Conservation (phyloP, 192 early-diverging fungal species). For the Haplosporangium gracile region DNA sequence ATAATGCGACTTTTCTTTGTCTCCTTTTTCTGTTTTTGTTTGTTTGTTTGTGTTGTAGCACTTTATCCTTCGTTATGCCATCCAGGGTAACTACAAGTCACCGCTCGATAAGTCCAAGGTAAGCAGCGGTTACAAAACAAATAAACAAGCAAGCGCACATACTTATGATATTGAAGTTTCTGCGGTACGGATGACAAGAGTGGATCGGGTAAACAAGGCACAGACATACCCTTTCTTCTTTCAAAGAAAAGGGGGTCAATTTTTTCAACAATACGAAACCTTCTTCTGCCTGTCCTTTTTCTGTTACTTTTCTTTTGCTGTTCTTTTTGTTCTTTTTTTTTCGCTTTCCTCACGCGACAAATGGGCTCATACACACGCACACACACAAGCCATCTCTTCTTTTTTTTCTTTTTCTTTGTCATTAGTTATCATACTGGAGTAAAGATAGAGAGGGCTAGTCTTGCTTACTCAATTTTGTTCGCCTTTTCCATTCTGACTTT, state of each 20-base stretch:
- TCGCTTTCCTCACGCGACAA: not conserved
- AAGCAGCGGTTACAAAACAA: not conserved
- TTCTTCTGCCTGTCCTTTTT: not conserved
- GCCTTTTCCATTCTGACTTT: not conserved
- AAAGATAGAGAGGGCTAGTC: too few relatives aligned
- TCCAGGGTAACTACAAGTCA: slow-evolving; percentile 43
- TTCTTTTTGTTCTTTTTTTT: too few relatives aligned
- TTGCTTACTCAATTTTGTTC: not conserved
- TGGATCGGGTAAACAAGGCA: not conserved
- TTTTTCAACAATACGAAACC: not conserved
- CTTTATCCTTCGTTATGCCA: slow-evolving; percentile 40
- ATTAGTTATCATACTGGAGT: not conserved
- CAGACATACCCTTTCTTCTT: too few relatives aligned
- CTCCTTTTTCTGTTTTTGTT: not conserved
- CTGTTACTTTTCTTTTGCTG: not conserved
- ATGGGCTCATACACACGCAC: not conserved
- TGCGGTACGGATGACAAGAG: not conserved
- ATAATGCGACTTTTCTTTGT: not conserved
- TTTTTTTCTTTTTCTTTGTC: not conserved
- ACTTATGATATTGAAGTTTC: not conserved
- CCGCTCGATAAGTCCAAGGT: slow-evolving; percentile 43
- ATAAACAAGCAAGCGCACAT: not conserved
- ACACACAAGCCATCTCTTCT: not conserved
- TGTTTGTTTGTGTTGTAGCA: slow-evolving; percentile 8
- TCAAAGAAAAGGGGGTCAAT: not conserved